Conservation (phyloP, 495 filamentous ascomycete genomes). For the Podospora anserina region DNA sequence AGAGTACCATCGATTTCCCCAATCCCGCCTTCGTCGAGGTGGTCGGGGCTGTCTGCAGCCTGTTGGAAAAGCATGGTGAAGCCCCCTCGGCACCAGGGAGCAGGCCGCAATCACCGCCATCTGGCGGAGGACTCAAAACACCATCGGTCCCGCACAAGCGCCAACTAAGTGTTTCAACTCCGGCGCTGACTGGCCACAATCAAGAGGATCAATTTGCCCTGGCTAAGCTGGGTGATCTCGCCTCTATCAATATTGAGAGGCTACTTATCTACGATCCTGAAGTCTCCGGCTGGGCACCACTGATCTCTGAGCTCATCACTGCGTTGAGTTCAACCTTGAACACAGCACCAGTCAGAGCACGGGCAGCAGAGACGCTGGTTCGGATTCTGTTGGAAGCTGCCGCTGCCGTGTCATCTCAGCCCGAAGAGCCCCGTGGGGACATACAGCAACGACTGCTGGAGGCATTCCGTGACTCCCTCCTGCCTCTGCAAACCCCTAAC, state of each 20-base stretch:
- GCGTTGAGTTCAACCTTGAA: slow-evolving; percentile 55
- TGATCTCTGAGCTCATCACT: slow-evolving; percentile 66
- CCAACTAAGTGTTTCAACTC: slow-evolving; percentile 57
- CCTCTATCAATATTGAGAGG: slow-evolving; percentile 72
- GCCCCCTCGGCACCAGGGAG: slow-evolving; percentile 31
- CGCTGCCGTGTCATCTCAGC: slow-evolving; percentile 45
- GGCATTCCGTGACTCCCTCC: slow-evolving; percentile 60
- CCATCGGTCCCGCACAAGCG: slow-evolving; percentile 51
- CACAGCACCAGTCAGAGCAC: slow-evolving; percentile 60
- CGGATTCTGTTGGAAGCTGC: slow-evolving; percentile 67
- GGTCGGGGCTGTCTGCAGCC: slow-evolving; percentile 66
- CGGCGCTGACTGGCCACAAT: slow-evolving; percentile 50
- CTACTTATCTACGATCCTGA: slow-evolving; percentile 62
- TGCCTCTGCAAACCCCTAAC: slow-evolving; percentile 41
- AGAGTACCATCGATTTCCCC: slow-evolving; percentile 85
- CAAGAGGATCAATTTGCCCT: slow-evolving; percentile 75
- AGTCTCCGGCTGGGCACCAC: slow-evolving; percentile 67
- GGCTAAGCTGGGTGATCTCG: slow-evolving; percentile 75
- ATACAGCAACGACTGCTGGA: slow-evolving; percentile 70
- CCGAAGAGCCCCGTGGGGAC: slow-evolving; percentile 48
- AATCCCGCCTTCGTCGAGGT: slow-evolving; percentile 76
- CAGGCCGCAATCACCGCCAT: slow-evolving; percentile 37
- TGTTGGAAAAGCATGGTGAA: slow-evolving; percentile 49
- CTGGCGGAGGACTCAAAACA: slow-evolving; percentile 29
- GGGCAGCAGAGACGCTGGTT: slow-evolving; percentile 71